Evolutionary conservation across 2,329 filamentous ascomycete genomes (phyloP), one percentile per base, ranked within the genome.

Genomic region (Gaeumannomyces sp.): DNA sequence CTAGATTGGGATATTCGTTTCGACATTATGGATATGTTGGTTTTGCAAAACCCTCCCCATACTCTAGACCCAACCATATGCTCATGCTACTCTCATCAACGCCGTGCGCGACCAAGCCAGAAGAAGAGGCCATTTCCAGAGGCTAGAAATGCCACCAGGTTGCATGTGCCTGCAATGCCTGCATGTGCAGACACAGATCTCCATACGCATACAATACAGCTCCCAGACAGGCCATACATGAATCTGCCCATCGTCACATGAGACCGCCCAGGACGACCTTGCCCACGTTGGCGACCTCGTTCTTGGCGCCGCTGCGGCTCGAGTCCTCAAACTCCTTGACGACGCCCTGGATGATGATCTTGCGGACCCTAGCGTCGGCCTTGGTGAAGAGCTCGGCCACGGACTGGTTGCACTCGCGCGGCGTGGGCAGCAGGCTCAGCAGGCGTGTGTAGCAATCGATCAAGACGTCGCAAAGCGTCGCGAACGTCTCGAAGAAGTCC

Each of bases 401-500:
- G 0, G 81, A 77, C 0, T 86, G 83, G 5, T 83, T 85, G 72
- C 91, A 95, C 62, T 90, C 84, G 31, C 89, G 85, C 1, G 93
- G 89, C 3, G 87, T 86, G n/a, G 88, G 83, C 28, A 98, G 81
- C 66, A 99, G 80, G 59, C 81, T 82, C 71, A 96, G 80, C 33
- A 99, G 85, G 64, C 88, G 86, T 50, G 88, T 87, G 77, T 99
- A 99, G 72, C 89, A 92, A 75, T 98, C 95, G 71, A 97, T 96
- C 67, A 99, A 80, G 3, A 96, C 92, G 73, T 99, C 95, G 78
- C 95, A 98, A 8, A 99, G 82, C 16, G 95, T 97, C 19, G 93
- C 90, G 78, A 98, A 98, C 0, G 93, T 97, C 78, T 96, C 93
- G 76, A 94, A 95, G 72, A 97, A 99, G 76, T 99, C 95, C 0